Evolutionary conservation across 345 rosid genomes (phyloP), one percentile per base, ranked within the genome.

Genomic region (Reutealis trisperma): DNA sequence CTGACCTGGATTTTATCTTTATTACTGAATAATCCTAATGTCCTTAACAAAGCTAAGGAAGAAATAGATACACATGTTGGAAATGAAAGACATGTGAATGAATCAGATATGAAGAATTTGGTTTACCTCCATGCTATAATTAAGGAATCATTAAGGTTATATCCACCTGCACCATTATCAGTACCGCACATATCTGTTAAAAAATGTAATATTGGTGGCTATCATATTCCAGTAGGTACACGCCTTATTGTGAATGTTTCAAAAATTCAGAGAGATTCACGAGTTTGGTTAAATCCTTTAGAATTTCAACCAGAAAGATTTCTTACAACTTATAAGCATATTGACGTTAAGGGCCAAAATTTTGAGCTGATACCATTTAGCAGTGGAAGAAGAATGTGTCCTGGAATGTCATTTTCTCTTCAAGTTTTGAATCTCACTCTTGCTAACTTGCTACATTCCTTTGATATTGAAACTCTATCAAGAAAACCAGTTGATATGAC

Each of bases 231-330:
- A 16, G 25, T 34, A 4, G 74, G 74, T 5, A 76, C 79, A 21
- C 54, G 74, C n/a, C 61, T 76, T 18, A 1, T 76, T 4, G 49
- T 68, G 27, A 68, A 76, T 58, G 11, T 68, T 2, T 19, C 49
- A 5, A 76, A 68, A 42, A 27, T 76, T 52, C 79, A 76, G 1
- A 76, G 63, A 34, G 75, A 77, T 41, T 75, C 80, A n/a, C 24
- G 69, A 10, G 70, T 77, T 1, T 77, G 75, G 80, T 19, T 51
- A 12, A 37, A 77, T 13, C 75, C 80, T 24, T 3, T 13, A 12
- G 70, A 77, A 55, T 77, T 77, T 52, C 24, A 70, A 55, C 74
- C 79, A 21, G 74, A 76, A 68, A 69, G 79, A 15, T 76, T 76
- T 27, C 60, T 69, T 18, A 42, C 45, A 8, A 37, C 52, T 8